Evolutionary conservation across 805 yeast genomes (phyloP).

Genomic region (Wilhelminamyces savonicus): DNA sequence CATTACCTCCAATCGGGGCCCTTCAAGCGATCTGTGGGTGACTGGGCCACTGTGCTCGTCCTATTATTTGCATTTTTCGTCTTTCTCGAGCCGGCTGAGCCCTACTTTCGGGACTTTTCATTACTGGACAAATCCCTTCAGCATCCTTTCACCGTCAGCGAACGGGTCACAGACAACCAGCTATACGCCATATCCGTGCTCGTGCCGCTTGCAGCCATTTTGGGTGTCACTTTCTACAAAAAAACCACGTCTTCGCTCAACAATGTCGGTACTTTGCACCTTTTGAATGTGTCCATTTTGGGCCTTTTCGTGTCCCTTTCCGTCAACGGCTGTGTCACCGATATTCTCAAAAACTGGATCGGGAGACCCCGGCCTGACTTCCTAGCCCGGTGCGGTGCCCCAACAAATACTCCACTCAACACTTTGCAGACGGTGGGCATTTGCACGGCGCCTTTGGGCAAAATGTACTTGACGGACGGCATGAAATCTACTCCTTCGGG

Average conservation of each 20-base stretch:
- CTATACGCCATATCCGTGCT: slow-evolving; percentile 14
- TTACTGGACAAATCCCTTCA: slow-evolving; percentile 24
- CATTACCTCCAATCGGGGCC: slow-evolving; percentile 6
- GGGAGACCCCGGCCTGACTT: slow-evolving; percentile 16
- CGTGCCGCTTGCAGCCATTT: slow-evolving; percentile 18
- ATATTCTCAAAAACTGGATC: slow-evolving; percentile 30
- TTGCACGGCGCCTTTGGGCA: slow-evolving; percentile 29
- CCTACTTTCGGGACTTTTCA: slow-evolving; percentile 30
- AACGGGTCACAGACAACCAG: slow-evolving; percentile 20
- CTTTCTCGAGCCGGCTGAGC: slow-evolving; percentile 26
- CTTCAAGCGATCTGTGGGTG: slow-evolving; percentile 18
- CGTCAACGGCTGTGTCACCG: slow-evolving; percentile 28
- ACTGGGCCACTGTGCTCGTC: slow-evolving; percentile 23
- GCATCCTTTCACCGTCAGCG: slow-evolving; percentile 28
- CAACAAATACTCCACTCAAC: slow-evolving; percentile 18
- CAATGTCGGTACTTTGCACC: slow-evolving; percentile 12
- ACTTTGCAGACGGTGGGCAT: slow-evolving; percentile 22
- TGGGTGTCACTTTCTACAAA: slow-evolving; percentile 4
- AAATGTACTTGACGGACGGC: slow-evolving; percentile 24
- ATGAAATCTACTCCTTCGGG: slow-evolving; percentile 38
- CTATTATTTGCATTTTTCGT: slow-evolving; percentile 20
- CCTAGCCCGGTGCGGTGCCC: slow-evolving; percentile 13
- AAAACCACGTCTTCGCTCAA: background rate
- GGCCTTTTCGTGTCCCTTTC: slow-evolving; percentile 23
- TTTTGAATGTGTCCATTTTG: slow-evolving; percentile 23